phyloP scores from a whole-genome alignment of 768 basidiomycete genomes.

The Tylopilus vinaceipallidus region DNA sequence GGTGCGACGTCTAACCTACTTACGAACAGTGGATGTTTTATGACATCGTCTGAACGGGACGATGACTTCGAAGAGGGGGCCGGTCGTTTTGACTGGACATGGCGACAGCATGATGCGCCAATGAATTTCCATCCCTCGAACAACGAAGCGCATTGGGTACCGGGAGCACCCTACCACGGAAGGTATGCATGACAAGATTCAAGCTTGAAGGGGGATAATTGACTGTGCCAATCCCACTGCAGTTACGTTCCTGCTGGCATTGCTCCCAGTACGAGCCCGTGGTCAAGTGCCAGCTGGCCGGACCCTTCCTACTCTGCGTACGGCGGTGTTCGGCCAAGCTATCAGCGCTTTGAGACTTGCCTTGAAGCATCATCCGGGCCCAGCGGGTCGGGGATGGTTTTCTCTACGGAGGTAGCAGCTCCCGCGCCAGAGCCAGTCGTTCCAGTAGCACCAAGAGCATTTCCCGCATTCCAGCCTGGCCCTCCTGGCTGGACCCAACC shows the following conservation, averaged over 20 bases:
- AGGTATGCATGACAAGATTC: conserved; percentile 11
- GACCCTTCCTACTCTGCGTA: not conserved
- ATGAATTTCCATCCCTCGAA: not conserved
- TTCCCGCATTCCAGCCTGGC: not conserved
- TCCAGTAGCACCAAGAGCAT: not conserved
- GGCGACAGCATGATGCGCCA: conserved; percentile 3
- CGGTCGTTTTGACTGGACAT: not conserved
- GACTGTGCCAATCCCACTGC: not conserved
- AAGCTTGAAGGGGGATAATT: not conserved
- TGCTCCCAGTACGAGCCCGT: not conserved
- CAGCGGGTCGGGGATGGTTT: not conserved
- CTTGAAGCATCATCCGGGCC: not conserved
- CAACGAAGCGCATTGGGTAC: not conserved
- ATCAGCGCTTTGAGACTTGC: not conserved
- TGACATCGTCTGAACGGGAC: not conserved
- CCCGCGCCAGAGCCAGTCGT: conserved; percentile 3
- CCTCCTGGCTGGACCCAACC: not conserved
- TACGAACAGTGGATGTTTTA: not conserved
- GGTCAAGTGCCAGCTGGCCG: not conserved
- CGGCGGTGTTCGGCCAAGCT: not conserved
- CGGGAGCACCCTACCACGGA: not conserved
- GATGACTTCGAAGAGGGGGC: not conserved
- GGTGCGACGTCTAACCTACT: not conserved
- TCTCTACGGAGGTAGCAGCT: not conserved
- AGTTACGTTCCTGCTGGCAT: not conserved